Conservation (phyloP, 1,284 basidiomycete genomes). For the Ganoderma multipileum region DNA sequence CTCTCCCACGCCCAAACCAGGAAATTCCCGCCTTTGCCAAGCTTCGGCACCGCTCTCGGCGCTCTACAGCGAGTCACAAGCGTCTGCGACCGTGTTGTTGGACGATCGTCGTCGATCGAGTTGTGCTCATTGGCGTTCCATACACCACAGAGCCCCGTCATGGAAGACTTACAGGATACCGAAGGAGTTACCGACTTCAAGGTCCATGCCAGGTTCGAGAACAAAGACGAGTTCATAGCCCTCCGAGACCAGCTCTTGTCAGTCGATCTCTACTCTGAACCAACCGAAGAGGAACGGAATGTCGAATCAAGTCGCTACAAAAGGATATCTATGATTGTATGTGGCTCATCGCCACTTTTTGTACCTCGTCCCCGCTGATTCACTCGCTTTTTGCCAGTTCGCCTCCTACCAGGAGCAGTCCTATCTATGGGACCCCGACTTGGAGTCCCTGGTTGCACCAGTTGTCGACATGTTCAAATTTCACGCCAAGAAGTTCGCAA, state of each 20-base stretch:
- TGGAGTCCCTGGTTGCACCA: slow-evolving; percentile 85
- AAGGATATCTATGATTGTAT: slow-evolving; percentile 53
- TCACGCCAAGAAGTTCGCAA: slow-evolving; percentile 57
- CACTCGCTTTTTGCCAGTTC: slow-evolving; percentile 57
- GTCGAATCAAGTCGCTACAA: slow-evolving; percentile 47
- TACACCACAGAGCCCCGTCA: not conserved
- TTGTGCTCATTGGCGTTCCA: not conserved
- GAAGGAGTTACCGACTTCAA: slow-evolving; percentile 33
- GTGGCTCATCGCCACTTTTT: slow-evolving; percentile 29
- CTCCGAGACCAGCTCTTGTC: slow-evolving; percentile 60
- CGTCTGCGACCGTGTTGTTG: not conserved
- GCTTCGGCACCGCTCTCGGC: not conserved
- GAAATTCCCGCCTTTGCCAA: slow-evolving; percentile 11
- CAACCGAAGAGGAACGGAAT: slow-evolving; percentile 55
- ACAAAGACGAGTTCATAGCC: slow-evolving; percentile 61
- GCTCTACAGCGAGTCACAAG: not conserved
- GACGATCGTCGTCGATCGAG: not conserved
- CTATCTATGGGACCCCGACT: slow-evolving; percentile 93
- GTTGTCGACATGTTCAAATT: slow-evolving; percentile 72
- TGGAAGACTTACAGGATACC: not conserved
- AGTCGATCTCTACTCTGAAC: slow-evolving; percentile 53
- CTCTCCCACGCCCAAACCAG: not conserved
- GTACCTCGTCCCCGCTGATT: not conserved
- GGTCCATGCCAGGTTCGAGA: slow-evolving; percentile 65
- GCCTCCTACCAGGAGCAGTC: slow-evolving; percentile 93